Base-by-base conservation (phyloP, 768 basidiomycete species). In the Cyclocybe cylindracea region DNA sequence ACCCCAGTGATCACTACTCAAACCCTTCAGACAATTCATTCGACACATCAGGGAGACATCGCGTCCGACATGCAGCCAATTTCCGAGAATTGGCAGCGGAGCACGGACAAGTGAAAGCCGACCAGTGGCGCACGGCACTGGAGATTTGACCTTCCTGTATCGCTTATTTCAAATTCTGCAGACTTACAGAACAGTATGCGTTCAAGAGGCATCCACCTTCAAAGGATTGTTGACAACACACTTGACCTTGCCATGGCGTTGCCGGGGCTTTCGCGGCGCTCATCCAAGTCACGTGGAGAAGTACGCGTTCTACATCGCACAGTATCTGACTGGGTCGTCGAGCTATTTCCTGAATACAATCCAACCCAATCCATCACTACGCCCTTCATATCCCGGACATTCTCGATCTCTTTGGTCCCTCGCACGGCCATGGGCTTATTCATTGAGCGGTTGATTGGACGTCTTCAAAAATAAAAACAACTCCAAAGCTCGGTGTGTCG, bases 341-440 rank as follows among this genome's bases (percentile, higher is more conserved):
- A n/a, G n/a, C n/a, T n/a, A n/a, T n/a, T n/a, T n/a, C n/a, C n/a
- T n/a, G n/a, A n/a, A n/a, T n/a, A n/a, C n/a, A n/a, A n/a, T n/a
- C n/a, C n/a, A n/a, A n/a, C n/a, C n/a, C n/a, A n/a, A n/a, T n/a
- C n/a, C n/a, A n/a, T n/a, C n/a, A 46, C n/a, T 46, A 46, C 14
- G 32, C 4, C 1, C 56, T 60, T 4, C 59, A 60, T 24, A 36
- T 60, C 5, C 38, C 45, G 68, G 64, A 82, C 75, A 50, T 73
- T 64, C 60, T 81, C 74, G 71, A 5, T 13, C 29, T 50, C 34
- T 41, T 53, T 55, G 29, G 55, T 45, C 43, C 55, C n/a, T n/a
- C n/a, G n/a, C 49, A 57, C 24, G 50, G 59, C 0, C 53, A 51
- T 61, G 59, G 57, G 34, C 46, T 0, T 62, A 59, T 42, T 32